Percentiles rank a stretch among this genome's conserved stretches.
These are phyloP conservation scores for Tulasnella calospora DNA, from an alignment of 768 basidiomycete species.

Conservation along the genomic window DNA sequence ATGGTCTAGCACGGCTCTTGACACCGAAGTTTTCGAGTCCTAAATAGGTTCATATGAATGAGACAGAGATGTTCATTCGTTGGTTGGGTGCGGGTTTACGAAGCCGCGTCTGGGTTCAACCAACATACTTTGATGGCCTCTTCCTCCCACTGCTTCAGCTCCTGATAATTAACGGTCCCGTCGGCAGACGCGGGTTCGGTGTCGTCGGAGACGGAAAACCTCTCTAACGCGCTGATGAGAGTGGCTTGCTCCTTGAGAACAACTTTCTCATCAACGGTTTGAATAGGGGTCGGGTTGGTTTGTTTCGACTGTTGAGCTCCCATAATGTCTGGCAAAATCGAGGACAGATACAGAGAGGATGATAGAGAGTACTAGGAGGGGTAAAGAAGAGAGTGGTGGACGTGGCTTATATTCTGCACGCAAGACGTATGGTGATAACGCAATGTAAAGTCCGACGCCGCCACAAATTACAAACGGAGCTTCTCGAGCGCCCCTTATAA, in stretches of 20 bases:
- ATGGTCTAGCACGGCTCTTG: conserved; percentile 71
- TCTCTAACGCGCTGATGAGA: neutral
- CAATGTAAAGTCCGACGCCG: neutral
- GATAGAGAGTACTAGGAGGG: neutral
- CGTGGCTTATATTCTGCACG: neutral
- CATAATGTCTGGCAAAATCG: neutral
- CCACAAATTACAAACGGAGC: neutral
- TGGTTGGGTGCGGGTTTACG: neutral
- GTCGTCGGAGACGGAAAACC: neutral
- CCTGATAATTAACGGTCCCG: conserved; percentile 57
- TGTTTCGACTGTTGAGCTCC: conserved; percentile 19
- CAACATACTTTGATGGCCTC: conserved; percentile 30
- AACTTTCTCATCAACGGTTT: conserved; percentile 11
- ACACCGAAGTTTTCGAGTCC: conserved; percentile 41
- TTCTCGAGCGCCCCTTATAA: neutral
- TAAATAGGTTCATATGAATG: neutral
- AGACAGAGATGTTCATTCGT: neutral
- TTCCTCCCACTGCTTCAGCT: conserved; percentile 64
- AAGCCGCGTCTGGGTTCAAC: neutral
- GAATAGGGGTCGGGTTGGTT: neutral
- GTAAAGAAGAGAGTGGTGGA: neutral
- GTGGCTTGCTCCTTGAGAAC: neutral
- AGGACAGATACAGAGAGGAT: neutral
- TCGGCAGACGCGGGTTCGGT: conserved; percentile 34
- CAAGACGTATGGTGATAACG: neutral